A percentile compares a stretch with the other conserved stretches of the same genome.
These are phyloP conservation scores for Lotus japonicus DNA, from an alignment of 306 rosid species.

Conservation along the genomic window DNA sequence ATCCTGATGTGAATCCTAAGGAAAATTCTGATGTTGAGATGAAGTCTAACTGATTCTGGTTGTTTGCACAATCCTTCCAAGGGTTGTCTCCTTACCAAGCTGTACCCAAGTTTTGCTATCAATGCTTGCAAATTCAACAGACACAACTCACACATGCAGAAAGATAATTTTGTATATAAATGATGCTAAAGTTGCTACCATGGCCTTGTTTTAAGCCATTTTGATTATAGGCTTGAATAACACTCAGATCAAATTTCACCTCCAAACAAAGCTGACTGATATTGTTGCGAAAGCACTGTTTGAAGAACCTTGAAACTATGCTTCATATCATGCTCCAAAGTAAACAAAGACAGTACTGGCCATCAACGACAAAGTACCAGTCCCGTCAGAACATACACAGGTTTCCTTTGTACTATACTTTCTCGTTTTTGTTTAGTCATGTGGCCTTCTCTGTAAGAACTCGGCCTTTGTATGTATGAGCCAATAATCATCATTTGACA, in stretches of 20 bases:
- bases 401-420: constrained; percentile 1
- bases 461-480: background rate
- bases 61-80: constrained; percentile 3
- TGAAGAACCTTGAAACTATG: background rate
- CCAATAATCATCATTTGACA: background rate
- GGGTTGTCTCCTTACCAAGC: background rate
- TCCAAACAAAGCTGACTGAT: background rate
- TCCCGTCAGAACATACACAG: constrained; percentile 13
- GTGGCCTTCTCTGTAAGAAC: constrained; percentile 5
- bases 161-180: constrained; percentile 24
- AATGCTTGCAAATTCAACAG: constrained; percentile 18
- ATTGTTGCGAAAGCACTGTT: background rate
- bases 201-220: constrained; percentile 1
- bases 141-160: constrained; percentile 4
- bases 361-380: background rate
- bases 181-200: background rate
- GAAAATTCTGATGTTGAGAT: constrained; percentile 58
- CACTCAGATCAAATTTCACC: constrained; percentile 9
- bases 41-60: constrained; percentile 56
- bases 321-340: background rate
- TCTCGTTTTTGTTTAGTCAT: background rate
- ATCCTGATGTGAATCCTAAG: constrained; percentile 34
- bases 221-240: background rate
- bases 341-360: background rate
- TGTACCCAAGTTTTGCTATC: constrained; percentile 7